A percentile compares a stretch with the other conserved stretches of the same genome.
Conservation (phyloP, 2,329 filamentous ascomycete genomes). For the Colletotrichum simmondsii region DNA sequence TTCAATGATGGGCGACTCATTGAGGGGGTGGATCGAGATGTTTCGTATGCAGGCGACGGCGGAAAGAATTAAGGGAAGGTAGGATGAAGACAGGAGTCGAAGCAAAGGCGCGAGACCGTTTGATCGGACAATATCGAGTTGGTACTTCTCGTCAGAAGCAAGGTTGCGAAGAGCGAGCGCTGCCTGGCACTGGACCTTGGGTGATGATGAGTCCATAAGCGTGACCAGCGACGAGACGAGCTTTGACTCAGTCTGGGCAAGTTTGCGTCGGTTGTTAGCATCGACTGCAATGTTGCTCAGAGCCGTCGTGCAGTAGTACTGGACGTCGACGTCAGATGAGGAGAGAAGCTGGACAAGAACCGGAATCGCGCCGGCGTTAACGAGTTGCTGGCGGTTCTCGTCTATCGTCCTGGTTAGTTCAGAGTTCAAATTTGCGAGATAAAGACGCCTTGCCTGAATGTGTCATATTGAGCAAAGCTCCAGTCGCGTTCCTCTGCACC, state of each 20-base stretch:
- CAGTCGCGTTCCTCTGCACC: conserved; percentile 96
- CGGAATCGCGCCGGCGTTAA: conserved; percentile 97
- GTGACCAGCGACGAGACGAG: conserved; percentile 94
- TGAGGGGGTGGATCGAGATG: conserved; percentile 97
- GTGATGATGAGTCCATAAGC: conserved; percentile 96
- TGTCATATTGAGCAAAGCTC: conserved; percentile 97
- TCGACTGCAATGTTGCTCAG: conserved; percentile 99
- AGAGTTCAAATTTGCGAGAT: background rate
- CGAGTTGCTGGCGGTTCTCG: conserved; percentile 96
- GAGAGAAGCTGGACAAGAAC: conserved; percentile 95
- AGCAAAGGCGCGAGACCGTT: conserved; percentile 87
- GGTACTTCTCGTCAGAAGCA: conserved; percentile 98
- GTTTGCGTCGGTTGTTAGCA: conserved; percentile 86
- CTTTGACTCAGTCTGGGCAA: conserved; percentile 90
- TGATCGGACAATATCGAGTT: conserved; percentile 94
- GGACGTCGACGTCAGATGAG: conserved; percentile 94
- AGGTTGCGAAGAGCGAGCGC: conserved; percentile 93
- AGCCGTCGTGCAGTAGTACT: conserved; percentile 99
- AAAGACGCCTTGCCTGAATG: conserved; percentile 79
- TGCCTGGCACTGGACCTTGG: conserved; percentile 98
- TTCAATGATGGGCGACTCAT: conserved; percentile 98
- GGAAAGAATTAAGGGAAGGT: conserved; percentile 93
- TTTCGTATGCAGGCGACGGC: conserved; percentile 98
- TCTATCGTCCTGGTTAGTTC: conserved; percentile 63
- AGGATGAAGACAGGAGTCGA: conserved; percentile 91